phyloP scores from a whole-genome alignment of 1,284 basidiomycete genomes.

The Meira nashicola region DNA sequence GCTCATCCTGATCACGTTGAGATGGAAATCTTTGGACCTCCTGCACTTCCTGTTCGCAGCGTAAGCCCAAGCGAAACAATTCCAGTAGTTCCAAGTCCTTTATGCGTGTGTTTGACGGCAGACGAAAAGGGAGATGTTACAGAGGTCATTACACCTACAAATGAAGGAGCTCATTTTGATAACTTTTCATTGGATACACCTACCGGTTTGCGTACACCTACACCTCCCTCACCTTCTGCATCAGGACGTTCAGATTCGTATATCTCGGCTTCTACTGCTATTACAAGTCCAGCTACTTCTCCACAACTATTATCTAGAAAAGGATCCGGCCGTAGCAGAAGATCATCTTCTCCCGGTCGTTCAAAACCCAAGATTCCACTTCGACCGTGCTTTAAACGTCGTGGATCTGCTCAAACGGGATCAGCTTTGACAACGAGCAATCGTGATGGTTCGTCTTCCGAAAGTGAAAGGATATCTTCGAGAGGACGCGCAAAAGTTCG shows the following conservation, averaged over 20 bases:
- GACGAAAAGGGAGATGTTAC: background rate
- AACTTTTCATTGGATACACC: background rate
- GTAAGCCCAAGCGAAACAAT: constrained; percentile 42
- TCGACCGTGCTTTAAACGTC: constrained; percentile 42
- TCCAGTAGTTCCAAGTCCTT: constrained; percentile 40
- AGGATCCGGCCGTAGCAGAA: constrained; percentile 14
- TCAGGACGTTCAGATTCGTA: background rate
- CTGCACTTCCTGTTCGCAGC: constrained; percentile 26
- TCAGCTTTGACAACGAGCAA: background rate
- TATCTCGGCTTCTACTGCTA: constrained; percentile 8
- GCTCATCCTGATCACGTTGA: background rate
- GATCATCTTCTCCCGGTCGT: constrained; percentile 27
- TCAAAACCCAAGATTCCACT: constrained; percentile 25
- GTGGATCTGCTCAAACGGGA: constrained; percentile 18
- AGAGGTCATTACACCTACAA: background rate
- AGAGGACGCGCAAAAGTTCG: constrained; percentile 29
- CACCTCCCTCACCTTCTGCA: background rate
- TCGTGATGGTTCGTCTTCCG: constrained; percentile 35
- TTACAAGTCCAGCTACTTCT: constrained; percentile 6
- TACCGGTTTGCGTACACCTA: background rate
- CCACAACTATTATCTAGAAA: constrained; percentile 6
- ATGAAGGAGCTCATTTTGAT: background rate
- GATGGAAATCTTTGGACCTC: constrained; percentile 34
- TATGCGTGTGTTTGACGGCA: constrained; percentile 35
- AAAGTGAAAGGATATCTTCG: constrained; percentile 8